Base-by-base conservation (phyloP, 345 rosid species). In the Eucalyptus rudis region DNA sequence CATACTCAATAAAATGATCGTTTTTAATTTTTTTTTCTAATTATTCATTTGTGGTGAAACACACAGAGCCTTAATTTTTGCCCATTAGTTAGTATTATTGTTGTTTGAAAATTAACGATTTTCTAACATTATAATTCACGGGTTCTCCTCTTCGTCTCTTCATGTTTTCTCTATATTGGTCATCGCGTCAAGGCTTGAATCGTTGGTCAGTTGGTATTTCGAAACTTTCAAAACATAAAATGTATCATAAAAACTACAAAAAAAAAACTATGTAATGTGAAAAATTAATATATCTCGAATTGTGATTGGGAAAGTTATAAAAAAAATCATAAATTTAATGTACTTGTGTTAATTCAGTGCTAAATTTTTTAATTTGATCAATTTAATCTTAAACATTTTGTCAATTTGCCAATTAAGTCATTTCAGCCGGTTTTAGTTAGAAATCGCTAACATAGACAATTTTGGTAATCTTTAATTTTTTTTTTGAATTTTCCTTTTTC, bases 341-440 rank as follows among this genome's bases (percentile, higher is more conserved):
- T 9, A 56, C 1, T 9, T 4, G 2, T 56, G 6, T 2, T 2
- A 24, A 22, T 56, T 62, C 0, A 13, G 0, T 62, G 0, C 7
- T 62, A 29, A 62, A 13, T 3, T 5, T 59, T 59, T 6, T 0
- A 62, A 59, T 62, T 62, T 29, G 4, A 29, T 62, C 2, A 62
- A 29, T 62, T 27, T 62, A 62, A 0, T 62, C 1, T 0, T 62
- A 62, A 62, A 29, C 29, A 22, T 56, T 56, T 22, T 56, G 1
- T 9, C 13, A 56, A 56, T 2, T 22, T 10, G 0, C 13, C 13
- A 56, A 24, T 4, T 24, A 24, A 56, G 62, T 24, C 0, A 56
- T 56, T 56, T 24, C 0, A 4, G 3, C 3, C 1, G 3, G 3
- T 24, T 56, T 24, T 56, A 0, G 3, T 56, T 24, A 24, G 62